Evolutionary conservation across 805 yeast genomes (phyloP).

Genomic region (Cephaloascus albidus): DNA sequence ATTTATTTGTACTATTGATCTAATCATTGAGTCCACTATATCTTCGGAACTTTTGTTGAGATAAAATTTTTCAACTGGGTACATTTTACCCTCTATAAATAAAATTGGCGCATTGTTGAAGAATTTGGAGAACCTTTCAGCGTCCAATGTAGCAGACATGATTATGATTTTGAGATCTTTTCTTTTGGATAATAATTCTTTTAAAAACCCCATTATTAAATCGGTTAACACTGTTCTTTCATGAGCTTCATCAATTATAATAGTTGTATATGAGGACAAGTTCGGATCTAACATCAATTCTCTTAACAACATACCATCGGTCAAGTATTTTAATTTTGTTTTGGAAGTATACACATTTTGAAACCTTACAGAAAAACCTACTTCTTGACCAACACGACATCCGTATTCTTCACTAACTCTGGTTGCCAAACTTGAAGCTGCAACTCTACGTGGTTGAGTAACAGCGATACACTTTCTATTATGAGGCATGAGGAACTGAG

Average conservation of each 20-base stretch:
- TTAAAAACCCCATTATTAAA: constrained; percentile 79
- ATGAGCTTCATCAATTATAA: constrained; percentile 94
- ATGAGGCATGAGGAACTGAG: constrained; percentile 68
- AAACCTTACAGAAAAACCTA: constrained; percentile 91
- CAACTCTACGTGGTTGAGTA: constrained; percentile 96
- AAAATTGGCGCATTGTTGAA: constrained; percentile 75
- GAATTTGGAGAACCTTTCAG: constrained; percentile 73
- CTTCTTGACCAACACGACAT: constrained; percentile 63
- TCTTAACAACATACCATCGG: constrained; percentile 96
- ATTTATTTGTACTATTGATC: constrained; percentile 72
- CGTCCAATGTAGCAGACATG: constrained; percentile 97
- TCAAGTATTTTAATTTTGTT: constrained; percentile 75
- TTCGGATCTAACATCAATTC: constrained; percentile 73
- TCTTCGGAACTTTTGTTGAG: constrained; percentile 63
- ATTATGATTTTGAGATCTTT: constrained; percentile 61
- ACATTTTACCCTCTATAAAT: constrained; percentile 85
- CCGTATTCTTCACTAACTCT: constrained; percentile 90
- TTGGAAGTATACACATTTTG: constrained; percentile 51
- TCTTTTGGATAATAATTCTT: constrained; percentile 46
- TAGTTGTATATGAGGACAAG: constrained; percentile 58
- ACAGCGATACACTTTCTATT: constrained; percentile 62
- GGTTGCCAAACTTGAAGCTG: constrained; percentile 88
- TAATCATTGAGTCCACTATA: constrained; percentile 69
- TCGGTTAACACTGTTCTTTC: constrained; percentile 93
- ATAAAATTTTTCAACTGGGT: constrained; percentile 69